Percentiles rank a stretch among this genome's conserved stretches.
Conservation (phyloP, 805 yeast genomes). For the Lipomyces orientalis region DNA sequence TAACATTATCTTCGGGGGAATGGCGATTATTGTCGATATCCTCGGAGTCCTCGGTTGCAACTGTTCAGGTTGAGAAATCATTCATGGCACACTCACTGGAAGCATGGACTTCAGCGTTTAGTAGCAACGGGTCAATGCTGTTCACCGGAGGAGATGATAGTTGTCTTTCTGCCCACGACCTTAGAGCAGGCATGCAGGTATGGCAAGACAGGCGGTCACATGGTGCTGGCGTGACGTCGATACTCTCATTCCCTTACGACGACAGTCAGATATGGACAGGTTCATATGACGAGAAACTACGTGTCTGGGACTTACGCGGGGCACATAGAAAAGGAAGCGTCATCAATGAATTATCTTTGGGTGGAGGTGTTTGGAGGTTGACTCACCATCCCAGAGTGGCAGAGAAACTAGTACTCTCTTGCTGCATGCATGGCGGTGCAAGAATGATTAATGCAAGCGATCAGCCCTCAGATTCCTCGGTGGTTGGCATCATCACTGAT, state of each 20-base stretch:
- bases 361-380: conserved; percentile 97
- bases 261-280: conserved; percentile 78
- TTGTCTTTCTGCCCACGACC: conserved; percentile 54
- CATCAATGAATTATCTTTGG: conserved; percentile 58
- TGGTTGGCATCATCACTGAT: conserved; percentile 39
- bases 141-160: conserved; percentile 91
- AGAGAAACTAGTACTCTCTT: conserved; percentile 56
- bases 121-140: conserved; percentile 55
- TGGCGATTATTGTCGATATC: conserved; percentile 42
- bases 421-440: conserved; percentile 98
- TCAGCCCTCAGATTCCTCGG: conserved; percentile 35
- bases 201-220: conserved; percentile 60
- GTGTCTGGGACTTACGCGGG: conserved; percentile 68
- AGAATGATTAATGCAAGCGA: conserved; percentile 56
- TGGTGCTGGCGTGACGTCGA: conserved; percentile 89
- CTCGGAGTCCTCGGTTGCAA: not conserved
- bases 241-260: conserved; percentile 56
- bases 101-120: conserved; percentile 84
- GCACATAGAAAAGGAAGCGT: conserved; percentile 51
- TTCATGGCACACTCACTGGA: conserved; percentile 64
- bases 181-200: conserved; percentile 30
- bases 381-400: conserved; percentile 58
- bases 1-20: conserved; percentile 74
- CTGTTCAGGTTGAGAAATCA: not conserved
- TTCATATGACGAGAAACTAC: conserved; percentile 82